These are phyloP conservation scores for Neofusicoccum parvum DNA, from an alignment of 2,329 filamentous ascomycete genomes.

Conservation along the genomic window DNA sequence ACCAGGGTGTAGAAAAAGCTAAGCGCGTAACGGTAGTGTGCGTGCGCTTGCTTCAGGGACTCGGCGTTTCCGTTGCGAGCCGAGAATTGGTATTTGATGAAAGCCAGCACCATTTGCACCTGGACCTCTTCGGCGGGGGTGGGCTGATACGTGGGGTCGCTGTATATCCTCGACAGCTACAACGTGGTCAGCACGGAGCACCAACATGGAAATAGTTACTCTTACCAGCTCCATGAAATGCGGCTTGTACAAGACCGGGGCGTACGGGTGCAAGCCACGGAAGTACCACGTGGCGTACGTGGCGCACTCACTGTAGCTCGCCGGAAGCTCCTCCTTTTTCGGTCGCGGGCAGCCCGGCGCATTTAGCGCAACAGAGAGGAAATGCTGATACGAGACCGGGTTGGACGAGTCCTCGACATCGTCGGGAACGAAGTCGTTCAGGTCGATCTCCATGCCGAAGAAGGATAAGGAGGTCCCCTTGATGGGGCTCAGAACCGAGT, in stretches of 20 bases:
- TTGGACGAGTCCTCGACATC: constrained; percentile 63
- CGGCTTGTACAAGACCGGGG: constrained; percentile 76
- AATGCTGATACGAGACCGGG: constrained; percentile 69
- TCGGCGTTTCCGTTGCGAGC: constrained; percentile 64
- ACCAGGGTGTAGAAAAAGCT: constrained; percentile 68
- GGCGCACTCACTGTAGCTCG: constrained; percentile 20
- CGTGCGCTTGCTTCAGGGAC: constrained; percentile 67
- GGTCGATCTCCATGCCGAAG: constrained; percentile 77
- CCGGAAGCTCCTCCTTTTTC: constrained; percentile 19
- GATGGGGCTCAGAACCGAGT: constrained; percentile 69
- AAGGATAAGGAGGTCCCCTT: constrained; percentile 76
- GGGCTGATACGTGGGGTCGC: constrained; percentile 66
- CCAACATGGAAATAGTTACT: constrained; percentile 17
- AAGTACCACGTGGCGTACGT: constrained; percentile 76
- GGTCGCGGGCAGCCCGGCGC: constrained; percentile 1
- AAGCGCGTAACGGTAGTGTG: constrained; percentile 76
- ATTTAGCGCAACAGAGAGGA: constrained; percentile 66
- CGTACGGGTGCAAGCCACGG: constrained; percentile 68
- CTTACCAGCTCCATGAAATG: constrained; percentile 69
- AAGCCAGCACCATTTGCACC: constrained; percentile 78
- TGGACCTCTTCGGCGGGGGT: constrained; percentile 67
- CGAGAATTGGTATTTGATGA: constrained; percentile 77
- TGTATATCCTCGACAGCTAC: constrained; percentile 59
- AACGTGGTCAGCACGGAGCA: background rate
- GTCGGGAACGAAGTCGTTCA: constrained; percentile 69